Conservation (phyloP, 345 rosid species). For the Turnera subulata region DNA sequence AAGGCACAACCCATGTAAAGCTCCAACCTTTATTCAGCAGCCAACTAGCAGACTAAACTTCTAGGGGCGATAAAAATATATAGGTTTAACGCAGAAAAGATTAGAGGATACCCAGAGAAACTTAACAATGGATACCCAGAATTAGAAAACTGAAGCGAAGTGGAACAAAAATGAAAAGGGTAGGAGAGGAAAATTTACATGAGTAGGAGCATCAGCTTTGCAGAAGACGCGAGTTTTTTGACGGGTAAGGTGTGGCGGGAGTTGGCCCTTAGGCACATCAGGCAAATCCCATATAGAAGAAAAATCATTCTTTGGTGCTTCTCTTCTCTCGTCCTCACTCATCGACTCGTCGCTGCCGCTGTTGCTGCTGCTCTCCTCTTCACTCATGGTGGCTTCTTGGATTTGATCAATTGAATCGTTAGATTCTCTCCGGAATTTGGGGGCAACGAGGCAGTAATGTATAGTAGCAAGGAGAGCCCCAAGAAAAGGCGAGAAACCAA, state of each 20-base stretch:
- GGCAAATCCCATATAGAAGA: constrained; percentile 49
- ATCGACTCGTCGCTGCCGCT: neutral
- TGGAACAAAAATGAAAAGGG: neutral
- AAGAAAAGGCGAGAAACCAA: no score
- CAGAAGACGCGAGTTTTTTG: constrained; percentile 66
- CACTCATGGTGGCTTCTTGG: constrained; percentile 14
- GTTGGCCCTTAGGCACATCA: constrained; percentile 57
- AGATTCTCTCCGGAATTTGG: neutral
- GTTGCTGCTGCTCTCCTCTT: neutral
- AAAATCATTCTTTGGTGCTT: constrained; percentile 17
- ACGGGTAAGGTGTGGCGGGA: constrained; percentile 73
- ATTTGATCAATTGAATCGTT: neutral
- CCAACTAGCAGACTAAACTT: no score
- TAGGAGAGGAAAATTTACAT: constrained; percentile 35
- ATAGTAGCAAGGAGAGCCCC: no score
- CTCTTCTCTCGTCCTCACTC: constrained; percentile 2
- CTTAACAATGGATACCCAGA: neutral
- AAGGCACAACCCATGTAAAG: no score
- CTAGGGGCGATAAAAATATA: no score
- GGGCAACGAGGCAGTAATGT: no score
- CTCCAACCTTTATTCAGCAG: no score
- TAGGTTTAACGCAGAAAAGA: no score
- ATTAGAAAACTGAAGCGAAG: neutral
- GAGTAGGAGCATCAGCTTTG: constrained; percentile 63
- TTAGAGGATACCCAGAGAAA: no score